Conservation (phyloP, 106 monocot genomes). For the Phalaenopsis aphrodite region DNA sequence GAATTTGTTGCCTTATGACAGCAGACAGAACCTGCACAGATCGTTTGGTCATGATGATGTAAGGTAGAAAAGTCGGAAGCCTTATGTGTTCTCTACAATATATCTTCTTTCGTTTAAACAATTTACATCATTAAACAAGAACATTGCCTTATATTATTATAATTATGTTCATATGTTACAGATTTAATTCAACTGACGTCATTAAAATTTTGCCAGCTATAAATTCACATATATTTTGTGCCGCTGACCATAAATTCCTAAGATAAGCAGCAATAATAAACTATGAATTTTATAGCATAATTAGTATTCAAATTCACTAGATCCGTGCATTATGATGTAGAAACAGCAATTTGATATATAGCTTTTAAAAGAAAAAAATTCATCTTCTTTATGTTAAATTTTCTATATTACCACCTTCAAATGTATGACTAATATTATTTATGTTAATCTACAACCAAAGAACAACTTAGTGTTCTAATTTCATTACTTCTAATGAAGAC, state of each 20-base stretch:
- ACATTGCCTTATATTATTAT: background rate
- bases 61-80: background rate
- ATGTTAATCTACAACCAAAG: no score
- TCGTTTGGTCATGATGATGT: background rate
- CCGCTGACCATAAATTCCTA: background rate
- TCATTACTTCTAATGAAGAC: no score
- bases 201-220: background rate
- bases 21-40: slow-evolving; percentile 7
- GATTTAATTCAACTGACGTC: background rate
- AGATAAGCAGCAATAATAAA: no score
- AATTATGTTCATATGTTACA: background rate
- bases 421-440: no score
- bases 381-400: no score
- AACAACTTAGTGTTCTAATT: no score
- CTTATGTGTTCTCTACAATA: background rate
- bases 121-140: background rate
- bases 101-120: background rate
- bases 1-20: slow-evolving; percentile 5
- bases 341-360: no score
- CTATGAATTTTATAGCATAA: no score
- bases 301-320: no score
- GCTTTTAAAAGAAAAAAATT: no score
- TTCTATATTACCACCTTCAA: no score
- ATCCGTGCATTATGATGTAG: no score
- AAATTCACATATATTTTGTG: background rate